A percentile compares a stretch with the other conserved stretches of the same genome.
phyloP scores from a whole-genome alignment of 2,329 filamentous ascomycete genomes.

The Colletotrichum viniferum region DNA sequence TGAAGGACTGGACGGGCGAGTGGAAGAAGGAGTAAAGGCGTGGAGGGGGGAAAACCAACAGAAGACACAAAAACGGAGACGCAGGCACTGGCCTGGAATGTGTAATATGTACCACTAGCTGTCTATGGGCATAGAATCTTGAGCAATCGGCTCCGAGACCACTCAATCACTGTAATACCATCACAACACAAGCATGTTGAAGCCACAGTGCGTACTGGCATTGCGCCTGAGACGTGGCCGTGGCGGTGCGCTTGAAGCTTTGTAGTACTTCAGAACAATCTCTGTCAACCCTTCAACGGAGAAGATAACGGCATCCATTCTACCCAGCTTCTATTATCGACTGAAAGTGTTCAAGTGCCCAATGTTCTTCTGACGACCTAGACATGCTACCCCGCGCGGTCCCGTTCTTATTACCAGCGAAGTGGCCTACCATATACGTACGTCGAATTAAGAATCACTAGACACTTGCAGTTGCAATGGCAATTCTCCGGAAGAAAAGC shows the following conservation, averaged over 20 bases:
- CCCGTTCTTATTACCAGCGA: background rate
- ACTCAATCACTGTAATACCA: slow-evolving; percentile 20
- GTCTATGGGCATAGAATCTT: slow-evolving; percentile 10
- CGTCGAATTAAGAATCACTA: background rate
- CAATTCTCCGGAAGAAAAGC: background rate
- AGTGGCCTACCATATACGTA: background rate
- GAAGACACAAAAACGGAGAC: background rate
- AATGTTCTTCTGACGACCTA: background rate
- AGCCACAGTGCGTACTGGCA: background rate
- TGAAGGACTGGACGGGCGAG: slow-evolving; percentile 63
- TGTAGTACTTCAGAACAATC: background rate
- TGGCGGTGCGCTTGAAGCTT: background rate
- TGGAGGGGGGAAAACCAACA: background rate
- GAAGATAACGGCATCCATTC: background rate
- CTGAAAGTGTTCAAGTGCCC: background rate
- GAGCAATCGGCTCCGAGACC: slow-evolving; percentile 13
- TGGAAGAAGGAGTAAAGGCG: slow-evolving; percentile 16
- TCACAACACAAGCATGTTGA: background rate
- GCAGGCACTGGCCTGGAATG: background rate
- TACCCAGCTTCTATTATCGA: background rate
- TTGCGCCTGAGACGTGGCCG: background rate
- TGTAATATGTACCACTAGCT: slow-evolving; percentile 20
- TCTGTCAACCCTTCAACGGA: background rate
- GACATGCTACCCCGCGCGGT: background rate
- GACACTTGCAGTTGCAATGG: background rate